These are phyloP conservation scores for Prinsepia uniflora DNA, from an alignment of 306 rosid genomes.

Conservation along the genomic window DNA sequence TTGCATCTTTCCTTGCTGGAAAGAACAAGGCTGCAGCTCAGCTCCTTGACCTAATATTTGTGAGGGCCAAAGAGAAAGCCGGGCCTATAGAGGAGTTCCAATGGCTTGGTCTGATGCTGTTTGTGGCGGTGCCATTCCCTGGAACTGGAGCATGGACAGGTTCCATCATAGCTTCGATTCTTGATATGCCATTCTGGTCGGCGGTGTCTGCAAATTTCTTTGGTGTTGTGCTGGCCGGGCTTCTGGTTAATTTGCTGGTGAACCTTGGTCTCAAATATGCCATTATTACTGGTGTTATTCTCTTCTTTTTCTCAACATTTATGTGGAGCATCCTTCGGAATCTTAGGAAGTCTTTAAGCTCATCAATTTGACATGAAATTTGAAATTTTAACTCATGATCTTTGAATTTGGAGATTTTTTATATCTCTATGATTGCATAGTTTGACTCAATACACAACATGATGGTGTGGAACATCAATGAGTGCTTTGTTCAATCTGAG, in stretches of 20 bases:
- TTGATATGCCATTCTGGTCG: slow-evolving; percentile 92
- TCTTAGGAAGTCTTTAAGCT: slow-evolving; percentile 37
- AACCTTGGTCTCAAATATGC: slow-evolving; percentile 90
- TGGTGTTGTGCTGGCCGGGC: slow-evolving; percentile 84
- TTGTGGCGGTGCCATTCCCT: slow-evolving; percentile 96
- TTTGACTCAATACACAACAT: neutral
- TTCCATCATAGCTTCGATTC: slow-evolving; percentile 79
- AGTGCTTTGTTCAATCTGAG: neutral
- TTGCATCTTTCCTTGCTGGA: slow-evolving; percentile 71
- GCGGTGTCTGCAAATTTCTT: slow-evolving; percentile 77
- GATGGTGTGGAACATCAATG: neutral
- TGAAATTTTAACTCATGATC: neutral
- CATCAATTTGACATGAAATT: slow-evolving; percentile 33
- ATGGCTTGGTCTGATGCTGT: slow-evolving; percentile 94
- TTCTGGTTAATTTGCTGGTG: slow-evolving; percentile 80
- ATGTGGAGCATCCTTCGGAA: slow-evolving; percentile 85
- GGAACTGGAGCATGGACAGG: slow-evolving; percentile 99
- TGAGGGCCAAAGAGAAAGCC: slow-evolving; percentile 80
- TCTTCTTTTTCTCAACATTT: slow-evolving; percentile 79
- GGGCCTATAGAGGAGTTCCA: slow-evolving; percentile 94
- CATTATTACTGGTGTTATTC: slow-evolving; percentile 58
- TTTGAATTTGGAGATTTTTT: neutral
- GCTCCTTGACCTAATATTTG: slow-evolving; percentile 57
- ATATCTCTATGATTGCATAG: neutral
- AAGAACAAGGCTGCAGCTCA: slow-evolving; percentile 53